These are phyloP conservation scores for Aspergillus cristatus DNA, from an alignment of 495 filamentous ascomycete species.

Conservation along the genomic window DNA sequence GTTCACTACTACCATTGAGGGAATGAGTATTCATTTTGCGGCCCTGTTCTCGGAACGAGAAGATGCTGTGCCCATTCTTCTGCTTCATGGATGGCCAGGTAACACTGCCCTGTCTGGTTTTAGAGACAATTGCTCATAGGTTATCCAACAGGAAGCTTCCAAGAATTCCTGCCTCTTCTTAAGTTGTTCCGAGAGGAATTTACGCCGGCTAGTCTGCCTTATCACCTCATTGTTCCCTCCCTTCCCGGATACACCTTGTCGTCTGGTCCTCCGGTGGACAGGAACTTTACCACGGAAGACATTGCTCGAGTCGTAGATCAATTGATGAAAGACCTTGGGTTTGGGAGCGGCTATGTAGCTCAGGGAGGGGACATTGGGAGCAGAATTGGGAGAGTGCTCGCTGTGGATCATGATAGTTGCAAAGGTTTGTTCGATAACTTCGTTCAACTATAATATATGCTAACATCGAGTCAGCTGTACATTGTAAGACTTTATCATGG, in stretches of 20 bases:
- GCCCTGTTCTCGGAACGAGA: background rate
- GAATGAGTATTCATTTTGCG: slow-evolving; percentile 15
- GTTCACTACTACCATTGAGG: slow-evolving; percentile 43
- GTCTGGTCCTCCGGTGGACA: slow-evolving; percentile 37
- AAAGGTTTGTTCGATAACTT: slow-evolving; percentile 23
- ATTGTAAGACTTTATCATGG: too few species aligned
- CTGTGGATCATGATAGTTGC: slow-evolving; percentile 29
- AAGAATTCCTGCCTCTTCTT: too few species aligned
- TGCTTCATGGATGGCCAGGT: slow-evolving; percentile 1
- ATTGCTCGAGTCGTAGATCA: too few species aligned
- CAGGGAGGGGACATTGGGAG: slow-evolving; percentile 63
- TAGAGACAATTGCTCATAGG: too few species aligned
- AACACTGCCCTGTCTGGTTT: background rate
- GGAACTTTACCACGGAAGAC: too few species aligned
- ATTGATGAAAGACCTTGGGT: too few species aligned
- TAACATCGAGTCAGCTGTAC: too few species aligned
- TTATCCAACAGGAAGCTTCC: too few species aligned
- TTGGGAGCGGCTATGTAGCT: slow-evolving; percentile 44
- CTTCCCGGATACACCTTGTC: slow-evolving; percentile 57
- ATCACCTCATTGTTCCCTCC: slow-evolving; percentile 57
- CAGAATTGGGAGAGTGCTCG: slow-evolving; percentile 36
- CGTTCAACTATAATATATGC: too few species aligned
- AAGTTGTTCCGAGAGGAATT: slow-evolving; percentile 17
- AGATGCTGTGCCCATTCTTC: slow-evolving; percentile 1
- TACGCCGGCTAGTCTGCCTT: slow-evolving; percentile 46